Percentiles rank a stretch among this genome's conserved stretches.
phyloP scores from a whole-genome alignment of 106 monocot genomes.

The Dendrobium chrysotoxum region DNA sequence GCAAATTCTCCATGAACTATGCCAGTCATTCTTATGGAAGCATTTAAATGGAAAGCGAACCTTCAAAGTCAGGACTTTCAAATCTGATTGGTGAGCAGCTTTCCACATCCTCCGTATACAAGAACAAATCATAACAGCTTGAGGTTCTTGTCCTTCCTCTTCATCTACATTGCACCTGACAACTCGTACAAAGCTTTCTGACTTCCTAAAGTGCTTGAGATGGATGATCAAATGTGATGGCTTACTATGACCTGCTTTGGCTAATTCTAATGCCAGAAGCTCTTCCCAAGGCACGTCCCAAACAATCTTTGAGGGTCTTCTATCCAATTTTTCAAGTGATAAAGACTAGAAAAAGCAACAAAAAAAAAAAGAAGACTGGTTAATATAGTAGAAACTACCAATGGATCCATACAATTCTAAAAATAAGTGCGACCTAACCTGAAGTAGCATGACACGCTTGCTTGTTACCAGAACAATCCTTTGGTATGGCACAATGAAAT shows the following conservation, averaged over 20 bases:
- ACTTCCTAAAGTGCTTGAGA: slow-evolving; percentile 72
- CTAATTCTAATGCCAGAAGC: slow-evolving; percentile 78
- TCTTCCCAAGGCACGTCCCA: slow-evolving; percentile 97
- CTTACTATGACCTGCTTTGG: slow-evolving; percentile 66
- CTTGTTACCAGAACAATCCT: slow-evolving; percentile 86
- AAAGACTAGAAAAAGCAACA: slow-evolving; percentile 38
- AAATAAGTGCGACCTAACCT: slow-evolving; percentile 37
- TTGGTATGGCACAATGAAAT: slow-evolving; percentile 74
- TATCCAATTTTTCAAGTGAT: slow-evolving; percentile 69
- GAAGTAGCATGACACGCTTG: slow-evolving; percentile 81
- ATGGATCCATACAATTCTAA: neutral
- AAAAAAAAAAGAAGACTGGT: neutral
- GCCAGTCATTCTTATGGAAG: slow-evolving; percentile 5
- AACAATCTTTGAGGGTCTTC: slow-evolving; percentile 78
- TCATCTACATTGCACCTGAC: slow-evolving; percentile 72
- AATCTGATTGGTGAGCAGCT: slow-evolving; percentile 42
- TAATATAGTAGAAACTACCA: neutral
- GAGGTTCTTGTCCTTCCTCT: slow-evolving; percentile 54
- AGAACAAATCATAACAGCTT: slow-evolving; percentile 77
- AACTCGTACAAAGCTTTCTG: slow-evolving; percentile 71
- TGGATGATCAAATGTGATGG: slow-evolving; percentile 91
- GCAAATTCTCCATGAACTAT: neutral
- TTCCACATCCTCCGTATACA: slow-evolving; percentile 76
- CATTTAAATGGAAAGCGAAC: slow-evolving; percentile 22
- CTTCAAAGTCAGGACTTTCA: slow-evolving; percentile 62